A percentile compares a stretch with the other conserved stretches of the same genome.
Conservation (phyloP, 306 rosid genomes). For the Abrus precatorius region DNA sequence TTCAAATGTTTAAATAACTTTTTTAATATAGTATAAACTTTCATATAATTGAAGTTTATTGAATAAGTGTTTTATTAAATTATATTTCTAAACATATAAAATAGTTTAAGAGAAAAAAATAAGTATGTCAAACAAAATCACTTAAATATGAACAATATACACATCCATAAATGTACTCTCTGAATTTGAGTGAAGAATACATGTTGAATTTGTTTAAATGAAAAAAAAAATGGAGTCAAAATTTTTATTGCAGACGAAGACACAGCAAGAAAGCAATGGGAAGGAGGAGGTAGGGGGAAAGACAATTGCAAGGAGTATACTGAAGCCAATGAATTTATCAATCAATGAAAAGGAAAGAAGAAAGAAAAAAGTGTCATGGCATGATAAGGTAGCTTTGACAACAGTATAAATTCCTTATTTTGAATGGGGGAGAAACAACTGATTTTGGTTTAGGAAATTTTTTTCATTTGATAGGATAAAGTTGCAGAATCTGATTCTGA, state of each 20-base stretch:
- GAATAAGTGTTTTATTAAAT: no score
- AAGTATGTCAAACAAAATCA: no score
- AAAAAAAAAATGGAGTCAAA: background rate
- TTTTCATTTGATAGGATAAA: conserved; percentile 1
- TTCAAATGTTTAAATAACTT: no score
- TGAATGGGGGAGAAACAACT: background rate
- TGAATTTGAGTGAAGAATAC: background rate
- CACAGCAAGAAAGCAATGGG: conserved; percentile 14
- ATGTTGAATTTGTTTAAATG: background rate
- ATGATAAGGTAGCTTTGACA: conserved; percentile 54
- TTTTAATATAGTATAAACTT: no score
- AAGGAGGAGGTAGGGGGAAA: conserved; percentile 39
- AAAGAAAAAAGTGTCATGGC: conserved; percentile 55
- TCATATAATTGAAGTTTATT: no score
- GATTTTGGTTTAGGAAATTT: background rate
- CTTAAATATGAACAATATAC: no score
- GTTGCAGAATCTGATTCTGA: conserved; percentile 5
- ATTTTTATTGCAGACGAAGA: conserved; percentile 42
- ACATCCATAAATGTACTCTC: no score
- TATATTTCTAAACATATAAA: no score
- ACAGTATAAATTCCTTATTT: conserved; percentile 40
- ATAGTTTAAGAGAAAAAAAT: no score
- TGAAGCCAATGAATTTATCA: conserved; percentile 47
- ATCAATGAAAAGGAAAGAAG: conserved; percentile 35
- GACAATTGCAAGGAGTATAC: conserved; percentile 3